Evolutionary conservation across 495 filamentous ascomycete genomes (phyloP).

Genomic region (Glarea lozoyensis): DNA sequence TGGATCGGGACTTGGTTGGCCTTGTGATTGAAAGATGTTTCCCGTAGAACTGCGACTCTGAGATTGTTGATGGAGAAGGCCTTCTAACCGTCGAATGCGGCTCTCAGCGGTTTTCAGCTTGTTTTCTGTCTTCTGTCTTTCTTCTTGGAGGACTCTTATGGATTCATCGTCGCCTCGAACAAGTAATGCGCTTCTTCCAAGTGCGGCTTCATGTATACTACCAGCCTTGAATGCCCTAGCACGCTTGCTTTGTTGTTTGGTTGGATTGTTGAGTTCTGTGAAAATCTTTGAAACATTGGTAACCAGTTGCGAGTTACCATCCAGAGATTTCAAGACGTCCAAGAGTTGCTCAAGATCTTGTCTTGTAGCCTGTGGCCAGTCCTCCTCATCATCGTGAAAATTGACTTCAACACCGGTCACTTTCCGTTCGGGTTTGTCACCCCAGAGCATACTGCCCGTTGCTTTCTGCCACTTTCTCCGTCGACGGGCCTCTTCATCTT

Average conservation of each 20-base stretch:
- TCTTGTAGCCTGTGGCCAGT: constrained; percentile 60
- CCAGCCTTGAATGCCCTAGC: constrained; percentile 94
- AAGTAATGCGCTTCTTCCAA: constrained; percentile 72
- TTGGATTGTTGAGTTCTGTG: constrained; percentile 60
- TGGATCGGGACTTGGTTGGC: constrained; percentile 15
- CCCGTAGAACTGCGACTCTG: constrained; percentile 63
- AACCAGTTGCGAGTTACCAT: constrained; percentile 35
- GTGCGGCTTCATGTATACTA: constrained; percentile 76
- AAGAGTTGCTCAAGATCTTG: constrained; percentile 61
- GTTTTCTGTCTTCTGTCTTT: constrained; percentile 67
- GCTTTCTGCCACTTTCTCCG: constrained; percentile 84
- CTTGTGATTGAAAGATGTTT: constrained; percentile 46
- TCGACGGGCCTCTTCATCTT: constrained; percentile 83
- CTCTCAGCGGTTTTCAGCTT: constrained; percentile 82
- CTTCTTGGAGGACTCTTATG: constrained; percentile 56
- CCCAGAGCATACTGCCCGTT: constrained; percentile 46
- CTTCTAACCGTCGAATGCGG: constrained; percentile 84
- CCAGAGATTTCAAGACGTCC: constrained; percentile 45
- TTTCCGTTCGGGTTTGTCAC: constrained; percentile 49
- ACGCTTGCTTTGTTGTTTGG: constrained; percentile 63
- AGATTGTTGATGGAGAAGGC: constrained; percentile 80
- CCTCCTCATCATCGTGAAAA: constrained; percentile 66
- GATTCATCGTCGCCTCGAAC: constrained; percentile 77
- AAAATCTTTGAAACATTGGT: constrained; percentile 48
- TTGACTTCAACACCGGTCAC: constrained; percentile 78